Percentiles rank a stretch among this genome's conserved stretches.
phyloP scores from a whole-genome alignment of 1,139 yeast genomes.

The Candida glucosophila region DNA sequence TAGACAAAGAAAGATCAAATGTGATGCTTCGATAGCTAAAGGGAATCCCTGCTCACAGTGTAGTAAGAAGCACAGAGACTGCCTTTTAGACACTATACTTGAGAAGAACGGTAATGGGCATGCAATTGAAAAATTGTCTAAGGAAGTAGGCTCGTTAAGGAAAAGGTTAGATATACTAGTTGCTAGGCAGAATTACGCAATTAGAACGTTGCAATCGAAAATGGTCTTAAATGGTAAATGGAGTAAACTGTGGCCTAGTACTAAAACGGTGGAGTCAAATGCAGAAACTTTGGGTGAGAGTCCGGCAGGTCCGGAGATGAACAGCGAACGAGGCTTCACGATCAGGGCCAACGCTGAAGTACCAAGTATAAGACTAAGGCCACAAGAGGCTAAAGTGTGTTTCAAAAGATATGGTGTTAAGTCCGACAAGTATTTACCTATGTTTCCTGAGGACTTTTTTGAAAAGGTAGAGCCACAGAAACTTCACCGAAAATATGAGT shows the following conservation, averaged over 20 bases:
- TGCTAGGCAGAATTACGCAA: conserved; percentile 16
- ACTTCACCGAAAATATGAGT: conserved; percentile 23
- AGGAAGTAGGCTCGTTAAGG: conserved; percentile 21
- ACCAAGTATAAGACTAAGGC: conserved; percentile 17
- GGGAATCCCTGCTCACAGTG: conserved; percentile 57
- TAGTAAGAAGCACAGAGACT: conserved; percentile 37
- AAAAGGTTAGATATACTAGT: conserved; percentile 18
- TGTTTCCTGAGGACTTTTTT: conserved; percentile 33
- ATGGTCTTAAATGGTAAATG: conserved; percentile 1
- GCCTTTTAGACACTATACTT: conserved; percentile 43
- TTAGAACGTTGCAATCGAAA: conserved; percentile 10
- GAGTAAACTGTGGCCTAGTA: conserved; percentile 13
- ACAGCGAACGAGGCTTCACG: conserved; percentile 7
- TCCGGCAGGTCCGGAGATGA: conserved; percentile 6
- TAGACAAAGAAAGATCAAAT: conserved; percentile 56
- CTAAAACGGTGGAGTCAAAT: conserved; percentile 22
- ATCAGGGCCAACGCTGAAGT: conserved; percentile 9
- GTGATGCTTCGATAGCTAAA: conserved; percentile 44
- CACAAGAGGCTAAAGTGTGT: conserved; percentile 18
- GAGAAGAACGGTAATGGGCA: conserved; percentile 22
- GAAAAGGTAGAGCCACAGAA: conserved; percentile 13
- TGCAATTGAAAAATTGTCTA: conserved; percentile 20
- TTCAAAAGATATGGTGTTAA: conserved; percentile 24
- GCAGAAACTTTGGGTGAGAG: conserved; percentile 11
- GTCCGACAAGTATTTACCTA: conserved; percentile 31